A percentile compares a stretch with the other conserved stretches of the same genome.
Evolutionary conservation across 768 basidiomycete species (phyloP).

Genomic region (Lanmaoa pseudosensibilis): DNA sequence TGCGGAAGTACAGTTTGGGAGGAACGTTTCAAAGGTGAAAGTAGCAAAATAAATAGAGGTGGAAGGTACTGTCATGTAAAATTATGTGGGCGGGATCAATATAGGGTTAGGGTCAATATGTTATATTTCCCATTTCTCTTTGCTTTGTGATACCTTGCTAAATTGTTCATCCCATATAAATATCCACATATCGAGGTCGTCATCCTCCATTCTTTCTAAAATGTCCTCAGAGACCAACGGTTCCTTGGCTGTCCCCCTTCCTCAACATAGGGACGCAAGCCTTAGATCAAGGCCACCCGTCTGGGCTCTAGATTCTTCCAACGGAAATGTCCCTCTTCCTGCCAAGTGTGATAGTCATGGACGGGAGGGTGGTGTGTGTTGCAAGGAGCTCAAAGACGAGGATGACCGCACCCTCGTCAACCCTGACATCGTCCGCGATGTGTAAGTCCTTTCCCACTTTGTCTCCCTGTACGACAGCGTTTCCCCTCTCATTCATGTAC

Average conservation of each 20-base stretch:
- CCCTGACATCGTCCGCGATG: slow-evolving; percentile 84
- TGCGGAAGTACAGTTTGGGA: neutral
- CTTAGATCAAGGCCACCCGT: slow-evolving; percentile 48
- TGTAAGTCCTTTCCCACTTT: slow-evolving; percentile 47
- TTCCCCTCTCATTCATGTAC: neutral
- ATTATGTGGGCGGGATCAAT: neutral
- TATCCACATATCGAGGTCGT: neutral
- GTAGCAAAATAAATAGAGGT: neutral
- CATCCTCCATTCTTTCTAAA: neutral
- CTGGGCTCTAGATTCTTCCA: slow-evolving; percentile 59
- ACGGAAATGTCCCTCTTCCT: slow-evolving; percentile 44
- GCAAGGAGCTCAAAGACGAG: slow-evolving; percentile 79
- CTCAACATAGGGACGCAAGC: slow-evolving; percentile 10
- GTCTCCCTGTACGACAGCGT: neutral
- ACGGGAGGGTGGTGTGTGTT: slow-evolving; percentile 70
- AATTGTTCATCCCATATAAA: slow-evolving; percentile 12
- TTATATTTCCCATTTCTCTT: neutral
- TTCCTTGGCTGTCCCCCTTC: slow-evolving; percentile 23
- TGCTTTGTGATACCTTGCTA: neutral
- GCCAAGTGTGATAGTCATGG: slow-evolving; percentile 59
- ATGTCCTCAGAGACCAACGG: slow-evolving; percentile 22
- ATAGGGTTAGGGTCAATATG: slow-evolving; percentile 14
- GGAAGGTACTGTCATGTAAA: neutral
- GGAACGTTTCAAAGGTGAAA: neutral
- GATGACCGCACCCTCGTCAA: slow-evolving; percentile 82